Evolutionary conservation across 106 monocot species (phyloP), one percentile per base, ranked within the genome.

Genomic region (Apostasia shenzhenica): DNA sequence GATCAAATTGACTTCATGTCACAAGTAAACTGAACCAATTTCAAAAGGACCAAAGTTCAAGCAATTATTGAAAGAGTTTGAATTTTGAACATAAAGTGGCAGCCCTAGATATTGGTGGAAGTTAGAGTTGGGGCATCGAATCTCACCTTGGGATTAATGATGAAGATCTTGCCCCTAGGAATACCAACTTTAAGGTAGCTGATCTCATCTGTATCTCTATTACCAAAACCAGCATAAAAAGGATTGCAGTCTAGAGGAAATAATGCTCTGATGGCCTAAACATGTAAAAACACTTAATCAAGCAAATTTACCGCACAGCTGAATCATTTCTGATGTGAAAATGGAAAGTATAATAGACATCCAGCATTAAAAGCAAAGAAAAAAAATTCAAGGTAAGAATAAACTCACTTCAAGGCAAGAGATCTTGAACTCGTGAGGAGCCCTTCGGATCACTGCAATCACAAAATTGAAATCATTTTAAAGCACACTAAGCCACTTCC

Each of bases 371-470:
- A n/a, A 9, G 54, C 57, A 56, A 49, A 26, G 10, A 38, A 10
- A 59, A 60, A 59, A 45, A 44, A 69, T 55, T 54, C 55, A 55
- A 7, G 55, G 12, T 55, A 37, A 4, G 39, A 8, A 9, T 67
- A 39, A 67, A 64, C 75, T 86, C 57, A 94, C 94, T 86, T 87
- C 94, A 53, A 94, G 74, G 75, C 94, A 94, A 53, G 86, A 80
- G 50, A 94, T 94, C 80, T 94, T 94, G 84, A 94, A 94, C 77
- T 94, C 94, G 74, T 94, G 94, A 53, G 94, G 94, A 66, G 90
- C 90, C 85, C 94, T 87, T 81, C 94, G 80, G 64, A 94, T 94
- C 72, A 94, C 94, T 94, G 55, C 72, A 83, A 6, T 3, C 12
- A 69, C 41, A 70, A 85, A 63, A 13, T 45, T 46, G 66, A 73